Base-by-base conservation (phyloP, 805 yeast genomes). In the Cyberlindnera petersonii region DNA sequence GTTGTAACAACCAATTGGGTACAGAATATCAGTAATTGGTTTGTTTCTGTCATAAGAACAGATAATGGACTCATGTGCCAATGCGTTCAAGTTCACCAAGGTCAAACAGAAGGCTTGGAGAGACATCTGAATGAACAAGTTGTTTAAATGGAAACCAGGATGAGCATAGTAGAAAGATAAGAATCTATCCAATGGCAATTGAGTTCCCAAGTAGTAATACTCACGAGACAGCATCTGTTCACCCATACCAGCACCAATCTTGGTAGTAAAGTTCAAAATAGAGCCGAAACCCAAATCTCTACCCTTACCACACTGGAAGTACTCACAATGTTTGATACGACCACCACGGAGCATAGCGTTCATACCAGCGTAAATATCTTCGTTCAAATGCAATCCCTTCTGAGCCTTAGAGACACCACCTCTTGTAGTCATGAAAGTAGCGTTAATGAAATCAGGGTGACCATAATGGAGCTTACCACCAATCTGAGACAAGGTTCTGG, bases 191-290 rank as follows among this genome's bases (percentile, higher is more conserved):
- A 84, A 64, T 31, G 91, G 93, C 47, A 84, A 66, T 57, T 80
- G 88, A 26, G 91, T 80, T 56, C 91, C 87, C 61, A 84, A 63
- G 62, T 83, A 82, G 64, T 79, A 84, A 60, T 84, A 84, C 61
- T 84, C 94, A 66, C 94, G 74, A 20, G 89, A 82, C 44, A 84
- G 67, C 80, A 84, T 81, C 62, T 84, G 94, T 64, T 84, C 94
- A 62, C 93, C 93, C 94, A 84, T 84, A 65, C 94, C 94, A 50
- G 93, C 89, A 64, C 94, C 94, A 73, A 84, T 83, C 65, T 84
- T 84, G 29, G 89, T 83, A 17, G 88, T 83, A 73, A 84, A 84
- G 64, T 84, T 84, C 71, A 83, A 71, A 65, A 84, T 83, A 5
- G 93, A 82, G 43, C 88, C 88, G 63, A 84, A 84, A 59, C 94